Evolutionary conservation across 139 green algal genomes (phyloP).

Genomic region (Trebouxia sp.): DNA sequence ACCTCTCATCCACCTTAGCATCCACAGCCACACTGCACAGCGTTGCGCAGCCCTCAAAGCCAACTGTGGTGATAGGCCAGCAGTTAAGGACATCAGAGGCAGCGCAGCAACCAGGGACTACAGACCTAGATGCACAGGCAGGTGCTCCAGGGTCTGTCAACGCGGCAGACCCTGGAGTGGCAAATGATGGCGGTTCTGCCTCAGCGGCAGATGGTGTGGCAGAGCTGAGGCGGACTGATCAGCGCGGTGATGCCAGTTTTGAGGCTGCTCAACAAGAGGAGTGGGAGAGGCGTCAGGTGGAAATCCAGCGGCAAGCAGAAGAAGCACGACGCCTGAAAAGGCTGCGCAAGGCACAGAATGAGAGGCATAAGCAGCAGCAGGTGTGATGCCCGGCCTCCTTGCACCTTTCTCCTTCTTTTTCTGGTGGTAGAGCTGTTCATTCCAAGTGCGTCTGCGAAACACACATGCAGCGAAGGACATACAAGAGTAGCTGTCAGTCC

Average conservation of each 20-base stretch:
- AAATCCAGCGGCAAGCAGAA: slow-evolving; percentile 1
- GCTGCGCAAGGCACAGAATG: background rate
- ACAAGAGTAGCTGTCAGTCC: no score
- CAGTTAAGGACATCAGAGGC: background rate
- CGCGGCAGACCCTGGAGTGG: background rate
- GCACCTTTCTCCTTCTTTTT: background rate
- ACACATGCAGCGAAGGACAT: no score
- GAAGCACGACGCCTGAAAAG: slow-evolving; percentile 7
- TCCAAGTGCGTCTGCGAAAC: background rate
- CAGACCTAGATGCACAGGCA: background rate
- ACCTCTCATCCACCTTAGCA: background rate
- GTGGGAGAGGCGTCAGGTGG: background rate
- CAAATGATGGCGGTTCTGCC: background rate
- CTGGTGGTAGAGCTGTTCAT: background rate
- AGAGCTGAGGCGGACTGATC: slow-evolving; percentile 8
- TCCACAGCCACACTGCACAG: background rate
- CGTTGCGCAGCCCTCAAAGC: no score
- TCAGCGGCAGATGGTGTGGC: background rate
- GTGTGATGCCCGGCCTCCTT: no score
- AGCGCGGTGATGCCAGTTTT: background rate
- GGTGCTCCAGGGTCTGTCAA: background rate
- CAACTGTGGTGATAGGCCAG: no score
- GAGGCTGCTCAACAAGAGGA: background rate
- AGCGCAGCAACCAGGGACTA: no score
- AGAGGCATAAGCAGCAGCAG: background rate